A percentile compares a stretch with the other conserved stretches of the same genome.
These are phyloP conservation scores for Nematodospora anomalae DNA, from an alignment of 1,139 yeast species.

Conservation along the genomic window DNA sequence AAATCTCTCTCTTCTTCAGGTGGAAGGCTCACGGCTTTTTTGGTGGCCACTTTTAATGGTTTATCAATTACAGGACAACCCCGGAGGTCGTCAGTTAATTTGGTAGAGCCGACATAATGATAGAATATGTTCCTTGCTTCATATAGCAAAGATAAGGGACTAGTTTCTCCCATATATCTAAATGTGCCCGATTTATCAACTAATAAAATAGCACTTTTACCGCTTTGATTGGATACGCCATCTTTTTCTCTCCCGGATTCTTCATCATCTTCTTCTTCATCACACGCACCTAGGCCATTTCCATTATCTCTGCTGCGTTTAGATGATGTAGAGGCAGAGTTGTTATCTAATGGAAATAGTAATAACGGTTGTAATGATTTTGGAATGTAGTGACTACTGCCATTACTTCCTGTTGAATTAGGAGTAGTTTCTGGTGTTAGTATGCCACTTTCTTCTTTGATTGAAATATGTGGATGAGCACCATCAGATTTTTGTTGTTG, in stretches of 20 bases:
- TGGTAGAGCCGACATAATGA: slow-evolving; percentile 16
- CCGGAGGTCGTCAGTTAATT: slow-evolving; percentile 36
- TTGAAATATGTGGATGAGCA: not conserved
- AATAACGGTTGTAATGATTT: slow-evolving; percentile 28
- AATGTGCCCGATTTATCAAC: slow-evolving; percentile 23
- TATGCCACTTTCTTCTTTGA: slow-evolving; percentile 5
- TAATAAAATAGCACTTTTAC: slow-evolving; percentile 20
- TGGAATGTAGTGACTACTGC: slow-evolving; percentile 19
- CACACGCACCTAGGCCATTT: not conserved
- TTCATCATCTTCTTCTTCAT: not conserved
- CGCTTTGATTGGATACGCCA: slow-evolving; percentile 18
- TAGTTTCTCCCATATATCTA: slow-evolving; percentile 30
- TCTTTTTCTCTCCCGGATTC: slow-evolving; percentile 5
- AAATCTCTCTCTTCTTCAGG: slow-evolving; percentile 23
- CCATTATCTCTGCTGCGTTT: slow-evolving; percentile 1
- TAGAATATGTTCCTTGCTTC: slow-evolving; percentile 26
- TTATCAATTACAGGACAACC: slow-evolving; percentile 34
- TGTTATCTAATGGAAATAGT: slow-evolving; percentile 22
- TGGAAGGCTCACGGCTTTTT: slow-evolving; percentile 24
- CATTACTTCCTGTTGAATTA: slow-evolving; percentile 2
- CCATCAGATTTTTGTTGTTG: not conserved
- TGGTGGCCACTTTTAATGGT: slow-evolving; percentile 20
- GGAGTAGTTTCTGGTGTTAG: slow-evolving; percentile 16
- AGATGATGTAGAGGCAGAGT: not conserved
- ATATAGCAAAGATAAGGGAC: slow-evolving; percentile 25